A percentile compares a stretch with the other conserved stretches of the same genome.
Evolutionary conservation across 1,284 basidiomycete genomes (phyloP).

Genomic region (Xerocomus cyaneibrunnescens): DNA sequence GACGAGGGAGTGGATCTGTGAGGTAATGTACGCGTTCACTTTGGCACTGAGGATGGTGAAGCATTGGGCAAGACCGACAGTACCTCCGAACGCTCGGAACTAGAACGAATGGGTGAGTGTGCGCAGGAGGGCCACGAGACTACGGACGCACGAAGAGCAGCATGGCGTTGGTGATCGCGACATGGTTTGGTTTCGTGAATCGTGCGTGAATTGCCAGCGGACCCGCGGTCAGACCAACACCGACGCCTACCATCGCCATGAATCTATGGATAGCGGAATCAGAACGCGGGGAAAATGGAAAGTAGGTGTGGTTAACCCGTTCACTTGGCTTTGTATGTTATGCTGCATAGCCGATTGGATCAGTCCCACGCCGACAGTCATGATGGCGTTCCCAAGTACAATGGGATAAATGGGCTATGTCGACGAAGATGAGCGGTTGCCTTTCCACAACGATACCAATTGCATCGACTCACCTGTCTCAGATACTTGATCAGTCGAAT

Average conservation of each 20-base stretch:
- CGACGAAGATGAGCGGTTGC: not conserved
- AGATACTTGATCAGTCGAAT: conserved; percentile 28
- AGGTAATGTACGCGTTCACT: conserved; percentile 38
- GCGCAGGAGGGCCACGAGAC: no score
- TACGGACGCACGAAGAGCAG: conserved; percentile 43
- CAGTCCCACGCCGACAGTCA: conserved; percentile 43
- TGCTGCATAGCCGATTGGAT: conserved; percentile 43
- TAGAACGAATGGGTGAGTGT: conserved; percentile 14
- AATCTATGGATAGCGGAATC: conserved; percentile 35
- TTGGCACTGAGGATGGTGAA: conserved; percentile 47
- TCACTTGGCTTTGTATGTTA: conserved; percentile 37
- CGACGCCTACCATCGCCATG: conserved; percentile 46
- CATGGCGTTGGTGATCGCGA: conserved; percentile 45
- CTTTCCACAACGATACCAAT: conserved; percentile 2
- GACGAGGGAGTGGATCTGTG: conserved; percentile 17
- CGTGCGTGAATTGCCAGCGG: conserved; percentile 45
- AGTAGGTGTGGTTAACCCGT: conserved; percentile 32
- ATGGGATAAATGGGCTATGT: conserved; percentile 44
- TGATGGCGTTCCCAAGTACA: conserved; percentile 38
- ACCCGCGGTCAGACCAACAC: conserved; percentile 43
- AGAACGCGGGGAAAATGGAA: not conserved
- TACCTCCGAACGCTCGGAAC: conserved; percentile 51
- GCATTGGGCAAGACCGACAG: conserved; percentile 52
- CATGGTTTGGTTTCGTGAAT: conserved; percentile 42
- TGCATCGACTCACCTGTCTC: conserved; percentile 22